A percentile compares a stretch with the other conserved stretches of the same genome.
These are phyloP conservation scores for Tricharina praecox DNA, from an alignment of 495 filamentous ascomycete species.

Conservation along the genomic window DNA sequence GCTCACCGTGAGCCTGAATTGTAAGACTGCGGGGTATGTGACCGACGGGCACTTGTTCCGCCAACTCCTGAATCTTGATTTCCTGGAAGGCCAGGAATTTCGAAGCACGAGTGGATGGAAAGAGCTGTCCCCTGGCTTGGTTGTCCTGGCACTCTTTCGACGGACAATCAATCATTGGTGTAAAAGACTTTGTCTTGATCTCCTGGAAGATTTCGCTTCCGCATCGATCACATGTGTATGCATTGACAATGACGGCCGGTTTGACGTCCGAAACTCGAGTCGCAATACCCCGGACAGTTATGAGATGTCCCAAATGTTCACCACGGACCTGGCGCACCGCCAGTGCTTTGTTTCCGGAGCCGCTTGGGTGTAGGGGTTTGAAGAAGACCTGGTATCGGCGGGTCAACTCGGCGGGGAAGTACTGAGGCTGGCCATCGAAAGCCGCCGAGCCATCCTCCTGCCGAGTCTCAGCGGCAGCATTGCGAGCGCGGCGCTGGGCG, in stretches of 20 bases:
- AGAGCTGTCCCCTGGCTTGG: slow-evolving; percentile 80
- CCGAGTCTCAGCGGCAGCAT: slow-evolving; percentile 46
- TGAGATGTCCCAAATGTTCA: slow-evolving; percentile 80
- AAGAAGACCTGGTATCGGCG: slow-evolving; percentile 89
- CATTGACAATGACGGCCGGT: slow-evolving; percentile 89
- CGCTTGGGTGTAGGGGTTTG: slow-evolving; percentile 64
- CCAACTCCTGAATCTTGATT: slow-evolving; percentile 96
- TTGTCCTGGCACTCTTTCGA: slow-evolving; percentile 79
- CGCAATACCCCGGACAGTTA: slow-evolving; percentile 85
- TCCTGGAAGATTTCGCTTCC: slow-evolving; percentile 97
- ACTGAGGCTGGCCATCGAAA: slow-evolving; percentile 30
- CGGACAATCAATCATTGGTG: slow-evolving; percentile 66
- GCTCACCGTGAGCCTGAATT: slow-evolving; percentile 69
- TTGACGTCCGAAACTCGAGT: slow-evolving; percentile 96
- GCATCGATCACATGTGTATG: slow-evolving; percentile 91
- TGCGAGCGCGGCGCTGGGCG: slow-evolving; percentile 73
- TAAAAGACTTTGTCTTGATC: slow-evolving; percentile 74
- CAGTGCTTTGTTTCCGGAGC: slow-evolving; percentile 55
- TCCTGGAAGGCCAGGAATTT: slow-evolving; percentile 98
- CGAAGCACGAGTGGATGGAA: slow-evolving; percentile 81
- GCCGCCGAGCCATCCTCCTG: slow-evolving; percentile 43
- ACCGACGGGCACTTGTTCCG: slow-evolving; percentile 92
- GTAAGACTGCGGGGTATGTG: slow-evolving; percentile 88
- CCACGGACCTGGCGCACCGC: slow-evolving; percentile 84
- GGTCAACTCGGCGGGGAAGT: slow-evolving; percentile 82